Base-by-base conservation (phyloP, 164 flowering plant species). In the Vitis vinifera region DNA sequence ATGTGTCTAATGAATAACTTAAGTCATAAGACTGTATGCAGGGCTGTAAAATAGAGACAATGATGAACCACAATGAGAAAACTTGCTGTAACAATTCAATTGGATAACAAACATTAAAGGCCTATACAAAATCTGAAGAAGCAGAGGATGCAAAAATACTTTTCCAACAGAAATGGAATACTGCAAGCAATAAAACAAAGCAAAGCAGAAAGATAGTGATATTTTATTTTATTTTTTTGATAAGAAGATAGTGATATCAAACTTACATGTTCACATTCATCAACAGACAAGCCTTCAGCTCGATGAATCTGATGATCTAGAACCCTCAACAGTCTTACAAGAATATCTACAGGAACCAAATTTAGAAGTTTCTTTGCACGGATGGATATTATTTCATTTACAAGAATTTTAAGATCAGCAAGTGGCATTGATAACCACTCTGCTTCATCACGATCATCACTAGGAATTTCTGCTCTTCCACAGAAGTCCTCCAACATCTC, bases 271-370 rank as follows among this genome's bases (percentile, higher is more conserved):
- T 88, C 96, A 80, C 78, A 81, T 63, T 94, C 93, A 76, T 82
- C 85, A 63, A 95, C 66, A 0, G 97, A 91, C 63, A 93, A 69
- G 62, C 97, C 97, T 78, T 87, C 95, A 55, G 98, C 92, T 11
- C 84, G 85, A 77, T 85, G 99, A 79, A 95, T 89, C 71, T 95
- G 97, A 73, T 86, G 88, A 83, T 93, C 99, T 60, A 95, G 77
- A 74, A 89, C 85, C 69, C 68, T 86, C 59, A 95, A 76, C 37
- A 88, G 75, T 71, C 91, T 89, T 27, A 80, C 85, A 66, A 95
- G 92, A 77, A 67, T 74, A 70, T 89, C 94, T 69, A 83, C 89
- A 72, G 98, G 92, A 75, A 90, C 89, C 86, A 91, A 76, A 78
- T 90, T 94, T 9, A 95, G 87, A 68, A 85, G 68, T 52, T 81